phyloP scores from a whole-genome alignment of 1,139 yeast genomes.

The Kluyveromyces sp. region DNA sequence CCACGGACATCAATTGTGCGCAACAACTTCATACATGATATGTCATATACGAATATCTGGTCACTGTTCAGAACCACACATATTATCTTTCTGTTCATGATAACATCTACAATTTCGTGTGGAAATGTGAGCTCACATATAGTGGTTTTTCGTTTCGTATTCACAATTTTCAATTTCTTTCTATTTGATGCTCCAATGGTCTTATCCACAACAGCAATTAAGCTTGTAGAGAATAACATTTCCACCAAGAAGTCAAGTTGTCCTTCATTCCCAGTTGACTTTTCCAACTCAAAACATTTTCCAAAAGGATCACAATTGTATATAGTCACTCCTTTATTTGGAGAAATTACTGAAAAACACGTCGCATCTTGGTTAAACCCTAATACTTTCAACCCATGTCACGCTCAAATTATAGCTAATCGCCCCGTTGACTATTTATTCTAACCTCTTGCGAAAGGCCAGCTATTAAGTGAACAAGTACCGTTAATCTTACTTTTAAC shows the following conservation, averaged over 20 bases:
- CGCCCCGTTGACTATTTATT: background rate
- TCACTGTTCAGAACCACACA: conserved; percentile 53
- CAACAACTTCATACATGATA: conserved; percentile 59
- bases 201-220: conserved; percentile 50
- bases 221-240: conserved; percentile 64
- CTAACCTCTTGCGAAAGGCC: no score
- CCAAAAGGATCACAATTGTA: conserved; percentile 32
- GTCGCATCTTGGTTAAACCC: conserved; percentile 30
- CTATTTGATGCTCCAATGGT: conserved; percentile 35
- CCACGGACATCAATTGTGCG: conserved; percentile 45
- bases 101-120: conserved; percentile 49
- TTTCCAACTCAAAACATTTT: conserved; percentile 26
- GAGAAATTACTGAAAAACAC: conserved; percentile 24
- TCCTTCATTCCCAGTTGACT: conserved; percentile 3
- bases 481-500: background rate
- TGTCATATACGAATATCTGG: conserved; percentile 63
- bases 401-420: background rate
- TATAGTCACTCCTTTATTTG: conserved; percentile 16
- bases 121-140: conserved; percentile 56
- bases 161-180: conserved; percentile 51
- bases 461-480: background rate
- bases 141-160: conserved; percentile 44
- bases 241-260: conserved; percentile 35
- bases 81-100: conserved; percentile 58
- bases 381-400: conserved; percentile 19